Evolutionary conservation across 2,329 filamentous ascomycete genomes (phyloP), one percentile per base, ranked within the genome.

Genomic region (Arthrobotrys sphaeroides): DNA sequence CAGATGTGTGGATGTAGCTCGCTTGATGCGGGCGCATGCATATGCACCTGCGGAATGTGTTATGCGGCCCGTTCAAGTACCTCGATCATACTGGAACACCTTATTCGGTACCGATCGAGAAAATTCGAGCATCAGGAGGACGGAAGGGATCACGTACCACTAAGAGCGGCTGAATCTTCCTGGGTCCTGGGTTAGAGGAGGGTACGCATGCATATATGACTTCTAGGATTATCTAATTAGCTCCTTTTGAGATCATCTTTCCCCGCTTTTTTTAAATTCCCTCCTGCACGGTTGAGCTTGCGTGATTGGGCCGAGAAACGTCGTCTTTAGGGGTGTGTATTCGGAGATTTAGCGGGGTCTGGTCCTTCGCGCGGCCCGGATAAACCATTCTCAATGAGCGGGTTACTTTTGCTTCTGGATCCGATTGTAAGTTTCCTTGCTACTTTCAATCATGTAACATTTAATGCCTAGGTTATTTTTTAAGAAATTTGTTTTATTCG

Each of bases 1-100:
- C 47, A 53, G 47, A 53, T 31, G 26, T 55, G 51, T 20, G 9
- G 13, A 36, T 55, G 51, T 22, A 36, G 28, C 51, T 55, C 51
- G 51, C 51, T 55, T 55, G 51, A 55, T 55, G 20, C 28, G 51
- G 51, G 18, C 38, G 31, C 49, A 55, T 55, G 49, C 51, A 55
- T 55, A 22, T 22, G 51, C 51, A 55, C 31, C 31, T 38, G 51
- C 51, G 51, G 51, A 55, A 55, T 55, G 51, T 55, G 31, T 55
- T 55, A 38, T 38, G 18, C 51, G 51, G 51, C 31, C 51, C 51
- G 51, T 55, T 24, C 10, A 40, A 31, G 51, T 55, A 55, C 51
- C 51, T 55, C 31, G 51, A 38, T 28, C 18, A 38, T 12, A 22
- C 28, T 22, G 16, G 31, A 38, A 24, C 10, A 55, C n/a, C 31